Evolutionary conservation across 208 protist species (phyloP).

Genomic region (Trypanosoma lewisi): DNA sequence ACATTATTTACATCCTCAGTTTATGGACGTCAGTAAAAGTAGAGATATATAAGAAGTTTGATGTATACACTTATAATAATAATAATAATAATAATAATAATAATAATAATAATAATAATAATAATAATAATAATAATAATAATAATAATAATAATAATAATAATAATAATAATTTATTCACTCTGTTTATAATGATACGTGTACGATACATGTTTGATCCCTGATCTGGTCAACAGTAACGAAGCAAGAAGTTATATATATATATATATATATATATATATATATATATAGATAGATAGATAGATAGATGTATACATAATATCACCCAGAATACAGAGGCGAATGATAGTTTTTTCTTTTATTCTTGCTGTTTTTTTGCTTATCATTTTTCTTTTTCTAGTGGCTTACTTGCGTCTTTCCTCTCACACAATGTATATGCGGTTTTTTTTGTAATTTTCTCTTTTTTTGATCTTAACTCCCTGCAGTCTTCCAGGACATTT

Average conservation of each 20-base stretch:
- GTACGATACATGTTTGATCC: no score
- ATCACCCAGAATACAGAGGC: no score
- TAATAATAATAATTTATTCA: background rate
- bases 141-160: background rate
- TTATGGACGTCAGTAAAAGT: no score
- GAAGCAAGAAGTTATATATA: background rate
- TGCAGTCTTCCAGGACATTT: no score
- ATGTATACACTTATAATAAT: no score
- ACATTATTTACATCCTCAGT: no score
- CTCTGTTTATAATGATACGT: slow-evolving; percentile 14
- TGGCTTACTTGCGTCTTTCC: background rate
- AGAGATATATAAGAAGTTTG: no score
- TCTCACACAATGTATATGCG: background rate
- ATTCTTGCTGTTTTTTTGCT: background rate
- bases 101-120: no score
- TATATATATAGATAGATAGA: background rate
- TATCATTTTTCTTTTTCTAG: background rate
- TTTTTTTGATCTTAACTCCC: no score
- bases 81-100: no score
- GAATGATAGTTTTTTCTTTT: slow-evolving; percentile 9
- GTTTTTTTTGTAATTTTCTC: background rate
- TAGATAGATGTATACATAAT: background rate
- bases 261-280: background rate
- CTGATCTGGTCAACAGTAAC: background rate
- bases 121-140: no score